Evolutionary conservation across 2,329 filamentous ascomycete species (phyloP).

Genomic region (Nemania sp.): DNA sequence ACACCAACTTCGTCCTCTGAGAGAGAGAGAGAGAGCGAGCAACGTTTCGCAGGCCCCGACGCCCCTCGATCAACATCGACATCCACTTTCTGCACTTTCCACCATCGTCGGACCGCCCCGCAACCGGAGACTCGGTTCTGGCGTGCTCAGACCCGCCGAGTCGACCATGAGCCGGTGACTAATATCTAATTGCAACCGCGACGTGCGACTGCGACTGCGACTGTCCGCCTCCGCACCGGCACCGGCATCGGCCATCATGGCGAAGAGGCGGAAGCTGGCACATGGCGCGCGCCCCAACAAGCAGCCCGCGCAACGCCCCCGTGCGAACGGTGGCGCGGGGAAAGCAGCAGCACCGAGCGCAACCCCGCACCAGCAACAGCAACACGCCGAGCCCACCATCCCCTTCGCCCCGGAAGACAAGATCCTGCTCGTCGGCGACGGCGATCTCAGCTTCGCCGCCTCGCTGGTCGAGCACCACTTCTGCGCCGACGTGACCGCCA

Average conservation of each 20-base stretch:
- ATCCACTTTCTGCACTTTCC: no score
- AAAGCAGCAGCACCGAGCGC: conserved; percentile 10
- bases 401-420: conserved; percentile 69
- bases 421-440: conserved; percentile 79
- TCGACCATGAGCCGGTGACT: conserved; percentile 33
- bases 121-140: no score
- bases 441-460: conserved; percentile 77
- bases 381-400: conserved; percentile 56
- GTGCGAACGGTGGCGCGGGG: conserved; percentile 16
- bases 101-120: no score
- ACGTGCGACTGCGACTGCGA: neutral
- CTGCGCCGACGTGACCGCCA: conserved; percentile 70
- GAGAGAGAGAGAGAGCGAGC: no score
- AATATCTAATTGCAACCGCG: neutral
- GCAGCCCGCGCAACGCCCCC: conserved; percentile 24
- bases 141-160: no score
- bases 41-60: no score
- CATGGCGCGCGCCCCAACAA: conserved; percentile 28
- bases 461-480: conserved; percentile 68
- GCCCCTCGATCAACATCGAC: no score
- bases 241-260: conserved; percentile 44
- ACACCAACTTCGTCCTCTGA: no score
- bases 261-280: conserved; percentile 46
- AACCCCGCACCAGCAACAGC: conserved; percentile 1
- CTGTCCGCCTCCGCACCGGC: conserved; percentile 11